Base-by-base conservation (phyloP, 176 grass and related monocot genomes). In the Oryza nivara region DNA sequence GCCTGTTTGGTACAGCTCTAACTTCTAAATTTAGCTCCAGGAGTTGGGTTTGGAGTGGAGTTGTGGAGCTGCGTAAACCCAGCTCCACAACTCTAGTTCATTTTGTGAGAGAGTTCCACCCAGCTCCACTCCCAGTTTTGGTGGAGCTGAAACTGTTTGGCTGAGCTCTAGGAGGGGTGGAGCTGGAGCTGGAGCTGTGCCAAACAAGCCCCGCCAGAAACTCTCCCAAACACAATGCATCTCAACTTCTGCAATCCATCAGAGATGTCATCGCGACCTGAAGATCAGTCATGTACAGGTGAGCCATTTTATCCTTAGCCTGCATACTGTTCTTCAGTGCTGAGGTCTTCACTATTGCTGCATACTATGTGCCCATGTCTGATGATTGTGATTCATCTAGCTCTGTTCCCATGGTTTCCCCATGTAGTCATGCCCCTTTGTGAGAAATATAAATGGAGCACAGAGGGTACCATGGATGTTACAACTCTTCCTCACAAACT, bases 401-500 rank as follows among this genome's bases (percentile, higher is more conserved):
- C 65, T 44, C n/a, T 85, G 17, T 51, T 32, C 30, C 30, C 30
- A 32, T 3, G 30, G 30, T 32, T 32, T 32, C 30, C 30, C 3
- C 30, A 32, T 32, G 30, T 32, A 32, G 30, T 32, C 30, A 32
- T 32, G 30, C 15, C 35, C 35, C 35, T 61, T 43, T 9, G 41
- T 71, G 9, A 52, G 52, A 41, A 56, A 43, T 51, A 41, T 64
- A 65, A 14, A 8, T 41, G 76, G 67, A 87, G 46, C 71, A 66
- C 11, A 11, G 9, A 43, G 3, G 1, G 7, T 12, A 73, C 36
- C 28, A 3, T 74, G 30, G 71, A 49, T 83, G 76, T 86, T 95
- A 89, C 74, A 91, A 89, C 67, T 89, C 82, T 47, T 88, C 89
- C 5, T 97, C 94, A 70, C 75, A 65, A 16, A 74, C 65, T 88